Evolutionary conservation across 345 rosid genomes (phyloP).

Genomic region (Moringa oleifera): DNA sequence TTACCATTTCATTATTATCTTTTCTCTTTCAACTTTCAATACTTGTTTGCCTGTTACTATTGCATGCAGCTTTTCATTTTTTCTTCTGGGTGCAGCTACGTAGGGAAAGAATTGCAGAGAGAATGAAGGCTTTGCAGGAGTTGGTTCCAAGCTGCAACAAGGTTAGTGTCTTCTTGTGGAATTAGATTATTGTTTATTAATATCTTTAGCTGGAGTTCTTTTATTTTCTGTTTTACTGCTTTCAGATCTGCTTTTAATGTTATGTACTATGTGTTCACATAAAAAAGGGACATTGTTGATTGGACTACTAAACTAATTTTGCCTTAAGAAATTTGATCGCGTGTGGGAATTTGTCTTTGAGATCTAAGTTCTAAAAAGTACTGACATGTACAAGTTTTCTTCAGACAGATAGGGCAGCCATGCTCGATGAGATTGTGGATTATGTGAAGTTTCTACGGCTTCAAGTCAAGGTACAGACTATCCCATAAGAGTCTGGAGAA

Average conservation of each 20-base stretch:
- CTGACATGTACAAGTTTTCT: not conserved
- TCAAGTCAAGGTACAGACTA: constrained; percentile 61
- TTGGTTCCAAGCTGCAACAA: constrained; percentile 72
- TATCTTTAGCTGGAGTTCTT: not conserved
- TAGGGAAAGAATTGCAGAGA: constrained; percentile 68
- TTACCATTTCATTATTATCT: too few species aligned
- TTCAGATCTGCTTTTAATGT: not conserved
- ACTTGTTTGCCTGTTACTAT: not conserved
- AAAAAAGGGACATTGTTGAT: not conserved
- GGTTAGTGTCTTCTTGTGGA: constrained; percentile 31
- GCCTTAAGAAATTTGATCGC: not conserved
- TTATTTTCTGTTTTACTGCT: too few species aligned
- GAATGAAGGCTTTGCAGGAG: constrained; percentile 74
- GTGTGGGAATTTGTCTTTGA: not conserved
- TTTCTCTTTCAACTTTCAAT: not conserved
- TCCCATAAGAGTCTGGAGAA: not conserved
- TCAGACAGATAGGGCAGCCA: constrained; percentile 75
- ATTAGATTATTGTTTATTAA: too few species aligned
- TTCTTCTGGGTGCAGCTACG: constrained; percentile 40
- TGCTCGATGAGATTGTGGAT: constrained; percentile 82
- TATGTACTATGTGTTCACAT: not conserved
- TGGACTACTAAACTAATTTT: not conserved
- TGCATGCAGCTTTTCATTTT: not conserved
- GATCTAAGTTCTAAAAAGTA: not conserved
- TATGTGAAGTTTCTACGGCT: constrained; percentile 80